Evolutionary conservation across 805 yeast species (phyloP), one percentile per base, ranked within the genome.

Genomic region (Blastobotrys peoriensis): DNA sequence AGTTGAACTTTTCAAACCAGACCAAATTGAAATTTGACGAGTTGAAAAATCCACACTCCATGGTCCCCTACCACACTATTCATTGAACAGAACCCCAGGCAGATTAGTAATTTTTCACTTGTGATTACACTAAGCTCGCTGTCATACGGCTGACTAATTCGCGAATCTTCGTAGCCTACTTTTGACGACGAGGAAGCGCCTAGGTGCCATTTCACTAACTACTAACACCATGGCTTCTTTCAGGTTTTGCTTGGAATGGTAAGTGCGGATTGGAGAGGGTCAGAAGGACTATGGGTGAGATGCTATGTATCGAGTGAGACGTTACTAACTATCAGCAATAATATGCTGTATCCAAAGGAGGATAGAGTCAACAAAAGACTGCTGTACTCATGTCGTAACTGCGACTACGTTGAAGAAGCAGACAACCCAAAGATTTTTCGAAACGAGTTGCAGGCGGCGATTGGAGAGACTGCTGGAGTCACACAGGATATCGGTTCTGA

Each of bases 341-440:
- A 93, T 64, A 93, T 93, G 98, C 76, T 93, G 68, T 93, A 93
- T 64, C 98, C 98, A 17, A 79, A 86, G 55, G 98, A 93, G 70
- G 98, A 93, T 63, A 86, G 83, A 60, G 86, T 82, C 47, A 66
- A 75, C 54, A 79, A 77, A 61, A 65, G 87, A 53, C 69, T 93
- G 50, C 70, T 91, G 47, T 93, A 86, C 63, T 89, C 94, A 47
- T 93, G 98, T 68, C 80, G 98, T 60, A 89, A 91, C 60, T 93
- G 98, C 62, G 79, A 86, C 41, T 91, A 91, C 65, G 86, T 94
- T 3, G 98, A 93, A 65, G 75, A 84, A 50, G 96, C 98, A 0
- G 88, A 81, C 45, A 78, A 84, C 54, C 82, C 96, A 25, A 77
- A 83, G 61, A 95, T 93, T 33, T 64, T 86, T 64, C 74, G 97